Conservation (phyloP, 2,329 filamentous ascomycete species). For the Beauveria caledonica region DNA sequence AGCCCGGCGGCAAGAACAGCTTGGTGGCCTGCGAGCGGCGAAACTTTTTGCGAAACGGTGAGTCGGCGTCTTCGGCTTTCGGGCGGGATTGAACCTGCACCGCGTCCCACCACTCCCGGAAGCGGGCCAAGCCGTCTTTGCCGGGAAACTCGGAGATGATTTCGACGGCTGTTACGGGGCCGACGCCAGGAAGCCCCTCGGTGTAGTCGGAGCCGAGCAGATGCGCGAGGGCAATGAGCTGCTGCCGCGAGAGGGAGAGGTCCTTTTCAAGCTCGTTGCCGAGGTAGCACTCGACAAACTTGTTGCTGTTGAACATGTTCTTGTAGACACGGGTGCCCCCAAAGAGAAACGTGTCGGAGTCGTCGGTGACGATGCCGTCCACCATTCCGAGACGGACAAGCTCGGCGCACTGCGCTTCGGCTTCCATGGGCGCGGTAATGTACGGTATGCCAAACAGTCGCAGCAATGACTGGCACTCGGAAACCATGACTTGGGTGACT, state of each 20-base stretch:
- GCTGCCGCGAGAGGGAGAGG: conserved; percentile 74
- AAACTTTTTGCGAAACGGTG: conserved; percentile 77
- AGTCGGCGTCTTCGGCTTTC: conserved; percentile 51
- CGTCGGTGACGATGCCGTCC: conserved; percentile 95
- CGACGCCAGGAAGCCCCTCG: conserved; percentile 81
- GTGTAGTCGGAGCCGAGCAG: conserved; percentile 92
- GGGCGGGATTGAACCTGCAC: conserved; percentile 62
- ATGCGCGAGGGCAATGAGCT: conserved; percentile 84
- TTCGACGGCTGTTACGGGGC: conserved; percentile 89
- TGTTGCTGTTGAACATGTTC: conserved; percentile 99
- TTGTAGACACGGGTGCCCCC: conserved; percentile 96
- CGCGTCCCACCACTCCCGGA: conserved; percentile 79
- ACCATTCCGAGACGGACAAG: conserved; percentile 80
- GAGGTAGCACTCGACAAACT: conserved; percentile 95
- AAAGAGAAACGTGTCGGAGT: conserved; percentile 94
- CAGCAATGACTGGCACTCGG: conserved; percentile 87
- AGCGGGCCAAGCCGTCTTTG: conserved; percentile 55
- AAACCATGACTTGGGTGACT: conserved; percentile 91
- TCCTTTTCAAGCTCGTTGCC: conserved; percentile 77
- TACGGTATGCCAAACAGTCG: conserved; percentile 90
- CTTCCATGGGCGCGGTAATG: conserved; percentile 97
- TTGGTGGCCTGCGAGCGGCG: conserved; percentile 70
- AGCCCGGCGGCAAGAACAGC: conserved; percentile 72
- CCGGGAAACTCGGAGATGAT: conserved; percentile 83
- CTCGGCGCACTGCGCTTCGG: conserved; percentile 93